These are phyloP conservation scores for Globisporangium spiculum DNA, from an alignment of 352 stramenopile species.

Conservation along the genomic window DNA sequence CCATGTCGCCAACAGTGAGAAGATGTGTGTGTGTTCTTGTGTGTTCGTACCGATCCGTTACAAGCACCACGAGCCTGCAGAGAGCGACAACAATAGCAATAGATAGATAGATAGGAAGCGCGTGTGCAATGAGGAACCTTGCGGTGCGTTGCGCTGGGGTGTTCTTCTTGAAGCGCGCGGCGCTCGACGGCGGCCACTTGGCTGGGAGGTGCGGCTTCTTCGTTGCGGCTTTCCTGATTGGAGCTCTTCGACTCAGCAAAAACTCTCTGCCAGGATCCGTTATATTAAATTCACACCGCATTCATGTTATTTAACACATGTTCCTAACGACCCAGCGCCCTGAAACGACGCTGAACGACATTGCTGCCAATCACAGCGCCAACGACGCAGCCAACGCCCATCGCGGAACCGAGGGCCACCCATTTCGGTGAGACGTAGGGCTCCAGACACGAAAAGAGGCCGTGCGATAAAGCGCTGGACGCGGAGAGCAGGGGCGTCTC, in stretches of 20 bases:
- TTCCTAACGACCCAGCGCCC: not conserved
- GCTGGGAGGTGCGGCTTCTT: not conserved
- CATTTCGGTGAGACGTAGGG: constrained; percentile 19
- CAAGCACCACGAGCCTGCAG: not conserved
- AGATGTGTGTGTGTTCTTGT: not conserved
- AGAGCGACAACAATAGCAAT: not conserved
- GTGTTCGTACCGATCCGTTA: not conserved
- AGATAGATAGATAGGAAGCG: not conserved
- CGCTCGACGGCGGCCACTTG: not conserved
- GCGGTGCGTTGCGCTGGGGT: not conserved
- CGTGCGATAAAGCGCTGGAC: not conserved
- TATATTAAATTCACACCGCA: not conserved
- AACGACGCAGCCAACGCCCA: constrained; percentile 30
- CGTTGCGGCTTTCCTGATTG: not conserved
- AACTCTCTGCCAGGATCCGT: not conserved
- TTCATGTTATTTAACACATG: not conserved
- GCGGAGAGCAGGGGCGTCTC: not conserved
- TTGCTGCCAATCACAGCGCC: constrained; percentile 23
- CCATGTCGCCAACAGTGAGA: not conserved
- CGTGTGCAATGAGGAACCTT: not conserved
- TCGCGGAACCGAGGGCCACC: constrained; percentile 26
- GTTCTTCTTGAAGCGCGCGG: not conserved
- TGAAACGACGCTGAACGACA: constrained; percentile 9
- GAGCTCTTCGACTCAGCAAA: not conserved
- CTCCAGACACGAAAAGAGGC: not conserved